phyloP scores from a whole-genome alignment of 495 filamentous ascomycete species.

The Aspergillus haitiensis region DNA sequence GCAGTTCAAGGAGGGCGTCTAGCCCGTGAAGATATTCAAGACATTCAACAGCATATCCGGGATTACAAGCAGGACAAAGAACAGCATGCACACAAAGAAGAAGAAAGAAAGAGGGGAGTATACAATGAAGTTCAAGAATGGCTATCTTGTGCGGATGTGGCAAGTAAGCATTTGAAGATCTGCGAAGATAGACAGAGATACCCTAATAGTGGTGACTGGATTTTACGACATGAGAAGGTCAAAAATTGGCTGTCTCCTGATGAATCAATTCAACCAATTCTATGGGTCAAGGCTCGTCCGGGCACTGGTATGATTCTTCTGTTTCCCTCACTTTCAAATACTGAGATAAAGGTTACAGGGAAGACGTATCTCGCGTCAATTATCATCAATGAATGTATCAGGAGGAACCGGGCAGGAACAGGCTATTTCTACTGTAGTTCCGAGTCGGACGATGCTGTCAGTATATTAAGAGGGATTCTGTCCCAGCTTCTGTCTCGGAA shows the following conservation, averaged over 20 bases:
- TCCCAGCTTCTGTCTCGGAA: slow-evolving; percentile 5
- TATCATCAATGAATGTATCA: slow-evolving; percentile 8
- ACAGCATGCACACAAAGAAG: not conserved
- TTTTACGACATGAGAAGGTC: slow-evolving; percentile 5
- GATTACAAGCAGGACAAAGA: not conserved
- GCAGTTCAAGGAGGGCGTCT: not conserved
- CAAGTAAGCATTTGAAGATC: slow-evolving; percentile 5
- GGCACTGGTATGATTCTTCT: slow-evolving; percentile 10
- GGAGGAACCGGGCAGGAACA: not conserved
- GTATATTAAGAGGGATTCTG: slow-evolving; percentile 10
- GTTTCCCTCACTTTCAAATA: not conserved
- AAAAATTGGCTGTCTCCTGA: slow-evolving; percentile 14
- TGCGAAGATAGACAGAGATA: slow-evolving; percentile 6
- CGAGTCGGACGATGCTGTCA: slow-evolving; percentile 3
- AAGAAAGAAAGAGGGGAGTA: not conserved
- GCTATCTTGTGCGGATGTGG: slow-evolving; percentile 10
- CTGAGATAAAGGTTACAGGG: not conserved
- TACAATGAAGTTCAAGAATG: slow-evolving; percentile 6
- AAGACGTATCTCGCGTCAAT: slow-evolving; percentile 15
- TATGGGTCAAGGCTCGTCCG: slow-evolving; percentile 16
- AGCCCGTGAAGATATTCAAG: slow-evolving; percentile 1
- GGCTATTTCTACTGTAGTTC: slow-evolving; percentile 16
- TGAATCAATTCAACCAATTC: not conserved
- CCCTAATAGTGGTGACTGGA: slow-evolving; percentile 8
- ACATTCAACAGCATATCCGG: slow-evolving; percentile 4